Conservation (phyloP, 768 basidiomycete genomes). For the Auricularia sp. region DNA sequence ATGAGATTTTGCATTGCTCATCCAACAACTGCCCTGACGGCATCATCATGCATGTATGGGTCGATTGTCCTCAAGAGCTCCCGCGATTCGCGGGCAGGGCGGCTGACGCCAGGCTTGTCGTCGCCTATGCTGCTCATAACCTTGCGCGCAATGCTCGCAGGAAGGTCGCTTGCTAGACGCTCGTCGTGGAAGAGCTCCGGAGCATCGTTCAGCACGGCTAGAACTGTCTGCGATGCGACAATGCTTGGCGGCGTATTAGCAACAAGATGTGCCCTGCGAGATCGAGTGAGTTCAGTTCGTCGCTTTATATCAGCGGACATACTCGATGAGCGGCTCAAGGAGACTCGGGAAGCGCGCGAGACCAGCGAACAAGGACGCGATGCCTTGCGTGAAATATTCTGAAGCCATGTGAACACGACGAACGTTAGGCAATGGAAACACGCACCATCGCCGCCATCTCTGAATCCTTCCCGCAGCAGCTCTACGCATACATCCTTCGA, state of each 20-base stretch:
- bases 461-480: conserved; percentile 70
- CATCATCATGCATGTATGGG: conserved; percentile 25
- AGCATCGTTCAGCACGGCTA: conserved; percentile 25
- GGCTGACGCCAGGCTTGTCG: conserved; percentile 61
- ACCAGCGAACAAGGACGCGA: conserved; percentile 52
- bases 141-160: conserved; percentile 56
- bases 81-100: conserved; percentile 75
- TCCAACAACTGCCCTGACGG: conserved; percentile 15
- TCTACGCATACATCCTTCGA: conserved; percentile 65
- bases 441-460: conserved; percentile 57
- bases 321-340: conserved; percentile 61
- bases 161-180: conserved; percentile 32
- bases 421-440: conserved; percentile 7
- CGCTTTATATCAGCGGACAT: conserved; percentile 20
- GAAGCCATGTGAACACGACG: conserved; percentile 4
- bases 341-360: conserved; percentile 53
- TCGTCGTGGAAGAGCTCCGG: conserved; percentile 60
- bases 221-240: conserved; percentile 40
- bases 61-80: conserved; percentile 44
- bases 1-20: not conserved
- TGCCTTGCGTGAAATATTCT: conserved; percentile 65
- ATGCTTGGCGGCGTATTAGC: conserved; percentile 37
- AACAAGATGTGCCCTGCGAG: conserved; percentile 58
- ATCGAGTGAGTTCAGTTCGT: conserved; percentile 28
- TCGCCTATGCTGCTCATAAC: conserved; percentile 56